These are phyloP conservation scores for Saksenaea vasiformis DNA, from an alignment of 371 early-diverging fungal genomes.

Conservation along the genomic window DNA sequence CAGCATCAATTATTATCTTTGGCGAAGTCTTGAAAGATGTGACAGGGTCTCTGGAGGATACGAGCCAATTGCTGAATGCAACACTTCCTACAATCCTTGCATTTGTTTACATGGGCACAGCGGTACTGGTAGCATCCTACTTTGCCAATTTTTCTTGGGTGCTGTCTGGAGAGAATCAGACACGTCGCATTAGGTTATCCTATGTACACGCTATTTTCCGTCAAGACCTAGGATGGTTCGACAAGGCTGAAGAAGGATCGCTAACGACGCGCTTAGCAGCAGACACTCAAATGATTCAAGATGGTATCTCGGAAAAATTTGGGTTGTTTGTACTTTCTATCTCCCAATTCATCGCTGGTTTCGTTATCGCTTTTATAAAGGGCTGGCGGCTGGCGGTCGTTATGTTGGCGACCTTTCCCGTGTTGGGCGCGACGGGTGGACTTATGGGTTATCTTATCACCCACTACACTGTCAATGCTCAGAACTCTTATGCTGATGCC, in stretches of 20 bases:
- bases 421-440: slow-evolving; percentile 52
- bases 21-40: slow-evolving; percentile 35
- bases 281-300: slow-evolving; percentile 80
- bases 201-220: slow-evolving; percentile 82
- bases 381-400: slow-evolving; percentile 85
- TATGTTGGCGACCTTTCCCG: slow-evolving; percentile 71
- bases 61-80: slow-evolving; percentile 15
- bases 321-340: slow-evolving; percentile 67
- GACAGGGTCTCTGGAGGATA: slow-evolving; percentile 11
- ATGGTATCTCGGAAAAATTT: slow-evolving; percentile 88
- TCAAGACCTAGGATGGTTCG: slow-evolving; percentile 94
- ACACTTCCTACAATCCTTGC: slow-evolving; percentile 32
- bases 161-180: slow-evolving; percentile 40
- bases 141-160: slow-evolving; percentile 42
- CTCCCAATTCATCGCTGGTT: slow-evolving; percentile 84
- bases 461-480: slow-evolving; percentile 38
- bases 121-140: slow-evolving; percentile 37
- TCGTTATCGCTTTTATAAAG: slow-evolving; percentile 83
- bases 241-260: slow-evolving; percentile 69
- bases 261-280: slow-evolving; percentile 77
- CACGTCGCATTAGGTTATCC: slow-evolving; percentile 38
- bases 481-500: slow-evolving; percentile 48
- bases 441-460: slow-evolving; percentile 75
- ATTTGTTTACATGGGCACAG: slow-evolving; percentile 55
- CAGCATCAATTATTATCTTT: slow-evolving; percentile 42